Base-by-base conservation (phyloP, 345 rosid species). In the Kernera saxatilis region DNA sequence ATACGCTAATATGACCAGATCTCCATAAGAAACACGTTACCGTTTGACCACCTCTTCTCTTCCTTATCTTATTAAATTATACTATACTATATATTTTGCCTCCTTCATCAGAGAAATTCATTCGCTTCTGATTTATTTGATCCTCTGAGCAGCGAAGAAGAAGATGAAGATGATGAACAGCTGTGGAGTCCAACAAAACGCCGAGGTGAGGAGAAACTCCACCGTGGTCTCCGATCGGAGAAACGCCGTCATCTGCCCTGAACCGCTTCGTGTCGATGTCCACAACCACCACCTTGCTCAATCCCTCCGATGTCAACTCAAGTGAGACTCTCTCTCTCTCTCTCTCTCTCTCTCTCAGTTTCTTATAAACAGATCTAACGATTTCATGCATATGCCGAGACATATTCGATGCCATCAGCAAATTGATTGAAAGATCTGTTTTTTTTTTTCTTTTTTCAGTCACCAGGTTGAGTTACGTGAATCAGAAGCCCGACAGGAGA, bases 211-310 rank as follows among this genome's bases (percentile, higher is more conserved):
- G 46, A 51, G 80, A 7, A 74, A 17, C 74, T 67, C 80, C 48
- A 23, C 14, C 30, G 51, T n/a, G n/a, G n/a, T 72, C 2, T 73
- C 78, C 39, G 87, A 84, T 19, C 74, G 74, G 21, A 72, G 81
- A 51, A 82, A 84, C 75, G 22, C 85, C 46, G 83, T 88, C 59
- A 82, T 85, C 74, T 87, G 93, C 27, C 97, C 97, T 12, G 84
- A 83, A 50, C 97, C 97, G 0, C 88, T 91, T 15, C 96, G 97
- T 48, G 33, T 87, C 17, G 84, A 35, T 60, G 50, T 53, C 29
- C 48, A 59, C 36, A n/a, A n/a, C 44, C 87, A 86, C 69, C 82
- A 72, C 53, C 82, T 86, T 23, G 58, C 79, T 66, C 72, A 82
- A 70, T 81, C 91, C 72, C 74, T 83, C 58, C 80, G 87, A 57